Evolutionary conservation across 1,139 yeast genomes (phyloP).

Genomic region (Arxiozyma heterogenica): DNA sequence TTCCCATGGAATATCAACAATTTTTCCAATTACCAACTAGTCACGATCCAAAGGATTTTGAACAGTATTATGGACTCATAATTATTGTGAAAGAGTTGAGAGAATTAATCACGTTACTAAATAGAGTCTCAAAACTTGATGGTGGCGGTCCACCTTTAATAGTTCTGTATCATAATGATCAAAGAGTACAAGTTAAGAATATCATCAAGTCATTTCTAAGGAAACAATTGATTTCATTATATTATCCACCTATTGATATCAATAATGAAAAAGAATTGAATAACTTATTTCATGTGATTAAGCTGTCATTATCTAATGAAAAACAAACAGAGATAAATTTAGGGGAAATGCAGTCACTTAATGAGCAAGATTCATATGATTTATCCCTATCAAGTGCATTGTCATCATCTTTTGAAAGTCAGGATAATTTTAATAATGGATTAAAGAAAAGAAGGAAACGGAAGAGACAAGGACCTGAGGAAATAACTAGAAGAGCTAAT

Average conservation of each 20-base stretch:
- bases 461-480: constrained; percentile 8
- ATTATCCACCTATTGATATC: constrained; percentile 22
- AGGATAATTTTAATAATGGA: neutral
- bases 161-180: constrained; percentile 23
- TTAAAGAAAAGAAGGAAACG: constrained; percentile 1
- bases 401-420: constrained; percentile 9
- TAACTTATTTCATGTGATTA: constrained; percentile 12
- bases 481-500: neutral
- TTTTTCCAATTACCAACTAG: constrained; percentile 18
- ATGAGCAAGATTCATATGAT: neutral
- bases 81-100: constrained; percentile 23
- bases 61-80: constrained; percentile 18
- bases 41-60: constrained; percentile 13
- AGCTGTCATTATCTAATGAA: constrained; percentile 7
- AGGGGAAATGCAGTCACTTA: neutral
- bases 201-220: constrained; percentile 17
- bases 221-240: constrained; percentile 14
- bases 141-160: constrained; percentile 16
- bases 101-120: constrained; percentile 19
- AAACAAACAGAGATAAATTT: neutral
- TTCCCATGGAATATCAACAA: constrained; percentile 18
- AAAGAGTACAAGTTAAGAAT: constrained; percentile 21
- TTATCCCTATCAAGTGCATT: neutral
- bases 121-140: constrained; percentile 16
- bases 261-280: constrained; percentile 18